Conservation (phyloP, 2,329 filamentous ascomycete species). For the Paramyrothecium roridum region DNA sequence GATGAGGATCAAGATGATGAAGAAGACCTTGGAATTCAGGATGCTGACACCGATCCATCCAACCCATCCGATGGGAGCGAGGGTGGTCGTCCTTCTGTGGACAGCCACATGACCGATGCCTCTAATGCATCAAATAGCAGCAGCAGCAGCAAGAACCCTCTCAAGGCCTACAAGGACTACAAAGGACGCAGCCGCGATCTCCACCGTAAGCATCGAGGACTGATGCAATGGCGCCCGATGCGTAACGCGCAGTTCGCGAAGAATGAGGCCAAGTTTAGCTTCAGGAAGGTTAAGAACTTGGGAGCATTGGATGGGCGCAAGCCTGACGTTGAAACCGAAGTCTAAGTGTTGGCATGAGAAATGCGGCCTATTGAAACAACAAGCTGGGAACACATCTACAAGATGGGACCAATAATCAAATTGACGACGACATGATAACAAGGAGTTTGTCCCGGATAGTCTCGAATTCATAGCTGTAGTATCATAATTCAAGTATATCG, state of each 20-base stretch:
- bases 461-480: neutral
- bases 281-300: slow-evolving; percentile 72
- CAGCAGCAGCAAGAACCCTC: slow-evolving; percentile 46
- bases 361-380: neutral
- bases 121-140: slow-evolving; percentile 27
- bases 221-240: slow-evolving; percentile 95
- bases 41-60: slow-evolving; percentile 38
- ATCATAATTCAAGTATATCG: neutral
- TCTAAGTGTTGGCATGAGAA: slow-evolving; percentile 25
- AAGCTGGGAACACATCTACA: neutral
- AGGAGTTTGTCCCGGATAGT: neutral
- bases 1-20: slow-evolving; percentile 26
- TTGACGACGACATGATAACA: neutral
- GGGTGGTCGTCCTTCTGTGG: slow-evolving; percentile 30
- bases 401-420: neutral
- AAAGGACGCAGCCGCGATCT: slow-evolving; percentile 69
- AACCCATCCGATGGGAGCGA: slow-evolving; percentile 21
- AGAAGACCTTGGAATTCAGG: slow-evolving; percentile 55
- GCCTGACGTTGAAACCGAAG: slow-evolving; percentile 83
- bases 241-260: slow-evolving; percentile 84
- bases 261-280: slow-evolving; percentile 77
- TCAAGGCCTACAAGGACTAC: slow-evolving; percentile 59
- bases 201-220: slow-evolving; percentile 79
- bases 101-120: slow-evolving; percentile 32
- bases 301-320: slow-evolving; percentile 76